phyloP scores from a whole-genome alignment of 495 filamentous ascomycete genomes.

The Extremus antarcticus region DNA sequence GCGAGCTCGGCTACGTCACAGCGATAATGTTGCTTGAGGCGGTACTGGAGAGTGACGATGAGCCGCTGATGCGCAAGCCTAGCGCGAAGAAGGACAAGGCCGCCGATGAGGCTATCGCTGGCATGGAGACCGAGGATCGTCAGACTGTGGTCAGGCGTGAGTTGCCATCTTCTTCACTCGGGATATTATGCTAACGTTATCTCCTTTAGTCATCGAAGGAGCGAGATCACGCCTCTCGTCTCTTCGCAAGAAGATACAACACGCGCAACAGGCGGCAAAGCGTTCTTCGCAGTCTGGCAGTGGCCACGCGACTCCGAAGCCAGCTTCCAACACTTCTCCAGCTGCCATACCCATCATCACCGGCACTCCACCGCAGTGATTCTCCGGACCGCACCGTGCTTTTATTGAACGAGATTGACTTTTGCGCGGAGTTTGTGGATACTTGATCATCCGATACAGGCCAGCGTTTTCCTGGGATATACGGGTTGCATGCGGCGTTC shows the following conservation, averaged over 20 bases:
- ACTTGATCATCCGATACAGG: not conserved
- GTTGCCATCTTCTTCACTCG: constrained; percentile 4
- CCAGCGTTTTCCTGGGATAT: not conserved
- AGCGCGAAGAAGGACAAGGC: constrained; percentile 22
- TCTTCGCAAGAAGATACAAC: constrained; percentile 30
- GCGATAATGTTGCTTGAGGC: constrained; percentile 90
- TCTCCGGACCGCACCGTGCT: not conserved
- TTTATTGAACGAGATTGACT: not conserved
- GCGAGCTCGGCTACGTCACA: constrained; percentile 86
- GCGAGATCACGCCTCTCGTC: constrained; percentile 24
- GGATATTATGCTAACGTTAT: not conserved
- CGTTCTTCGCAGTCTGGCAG: constrained; percentile 17
- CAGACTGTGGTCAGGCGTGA: constrained; percentile 34
- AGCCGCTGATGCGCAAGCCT: constrained; percentile 26
- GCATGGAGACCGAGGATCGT: constrained; percentile 33
- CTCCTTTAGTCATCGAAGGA: constrained; percentile 30
- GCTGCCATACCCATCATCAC: constrained; percentile 3
- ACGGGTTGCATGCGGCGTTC: not conserved
- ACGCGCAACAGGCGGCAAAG: constrained; percentile 22
- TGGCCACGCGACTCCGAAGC: constrained; percentile 14
- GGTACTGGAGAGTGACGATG: constrained; percentile 77
- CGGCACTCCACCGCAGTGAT: constrained; percentile 13
- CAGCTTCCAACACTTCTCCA: constrained; percentile 4
- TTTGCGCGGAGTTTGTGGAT: not conserved
- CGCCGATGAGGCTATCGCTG: constrained; percentile 28